phyloP scores from a whole-genome alignment of 331 rosid species.

The Rosa hybrid region DNA sequence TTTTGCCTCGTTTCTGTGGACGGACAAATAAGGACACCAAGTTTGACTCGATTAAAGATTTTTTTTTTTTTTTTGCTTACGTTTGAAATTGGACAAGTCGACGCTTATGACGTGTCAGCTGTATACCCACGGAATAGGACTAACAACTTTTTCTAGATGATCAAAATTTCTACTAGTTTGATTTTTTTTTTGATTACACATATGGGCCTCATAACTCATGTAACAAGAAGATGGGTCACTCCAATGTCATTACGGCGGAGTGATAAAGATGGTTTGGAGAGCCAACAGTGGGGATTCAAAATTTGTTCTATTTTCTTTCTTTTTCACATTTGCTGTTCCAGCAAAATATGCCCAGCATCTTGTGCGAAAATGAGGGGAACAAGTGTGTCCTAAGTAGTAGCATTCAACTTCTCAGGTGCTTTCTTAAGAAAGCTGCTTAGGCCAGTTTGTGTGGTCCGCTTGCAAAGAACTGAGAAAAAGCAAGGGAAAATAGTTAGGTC shows the following conservation, averaged over 20 bases:
- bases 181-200: too few relatives aligned
- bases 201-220: too few relatives aligned
- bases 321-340: too few relatives aligned
- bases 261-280: too few relatives aligned
- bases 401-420: conserved; percentile 52
- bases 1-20: not conserved
- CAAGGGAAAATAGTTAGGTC: conserved; percentile 1
- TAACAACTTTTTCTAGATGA: too few relatives aligned
- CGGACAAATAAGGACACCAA: conserved; percentile 1
- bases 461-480: conserved; percentile 46
- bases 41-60: conserved; percentile 1
- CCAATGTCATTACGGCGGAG: too few relatives aligned
- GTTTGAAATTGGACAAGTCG: not conserved
- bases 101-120: not conserved
- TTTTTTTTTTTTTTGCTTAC: not conserved
- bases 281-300: not conserved
- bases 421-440: conserved; percentile 50
- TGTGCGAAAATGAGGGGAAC: not conserved
- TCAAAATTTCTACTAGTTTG: too few relatives aligned
- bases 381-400: conserved; percentile 28
- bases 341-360: too few relatives aligned
- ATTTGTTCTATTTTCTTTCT: not conserved
- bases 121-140: not conserved
- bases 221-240: too few relatives aligned
- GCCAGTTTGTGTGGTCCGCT: conserved; percentile 54